phyloP scores from a whole-genome alignment of 257 asterid species.

The Cruciata laevipes region DNA sequence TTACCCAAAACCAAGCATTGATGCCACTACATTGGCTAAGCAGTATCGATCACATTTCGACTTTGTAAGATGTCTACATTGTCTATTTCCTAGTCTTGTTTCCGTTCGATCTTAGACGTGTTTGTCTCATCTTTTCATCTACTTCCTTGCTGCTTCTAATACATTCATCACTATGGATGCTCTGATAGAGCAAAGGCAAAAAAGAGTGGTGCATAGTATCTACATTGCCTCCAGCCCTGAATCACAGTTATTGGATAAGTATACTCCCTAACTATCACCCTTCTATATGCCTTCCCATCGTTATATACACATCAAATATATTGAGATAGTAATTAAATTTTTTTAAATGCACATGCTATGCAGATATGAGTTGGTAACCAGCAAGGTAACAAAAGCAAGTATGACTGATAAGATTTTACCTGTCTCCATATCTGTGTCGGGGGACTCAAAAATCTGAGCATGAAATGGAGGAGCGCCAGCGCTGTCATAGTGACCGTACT shows the following conservation, averaged over 20 bases:
- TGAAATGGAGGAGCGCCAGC: conserved; percentile 57
- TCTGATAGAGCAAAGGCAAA: too few species aligned
- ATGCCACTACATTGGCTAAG: background rate
- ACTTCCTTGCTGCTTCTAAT: background rate
- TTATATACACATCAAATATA: too few species aligned
- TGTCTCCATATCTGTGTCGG: conserved; percentile 91
- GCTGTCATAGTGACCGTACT: conserved; percentile 93
- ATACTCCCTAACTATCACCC: too few species aligned
- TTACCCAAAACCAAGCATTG: background rate
- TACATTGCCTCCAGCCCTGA: too few species aligned
- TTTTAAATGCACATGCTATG: background rate
- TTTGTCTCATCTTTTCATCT: background rate
- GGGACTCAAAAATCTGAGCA: conserved; percentile 87
- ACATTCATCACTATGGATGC: too few species aligned
- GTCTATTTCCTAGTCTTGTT: too few species aligned
- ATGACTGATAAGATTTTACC: conserved; percentile 29
- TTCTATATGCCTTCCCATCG: too few species aligned
- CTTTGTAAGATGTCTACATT: background rate
- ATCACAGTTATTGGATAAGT: too few species aligned
- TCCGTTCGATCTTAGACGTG: background rate
- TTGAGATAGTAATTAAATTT: too few species aligned
- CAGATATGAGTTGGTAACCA: background rate
- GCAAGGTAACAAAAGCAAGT: background rate
- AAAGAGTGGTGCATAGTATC: too few species aligned
- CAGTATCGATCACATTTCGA: background rate